Base-by-base conservation (phyloP, 164 flowering plant species). In the Akebia trifoliata region DNA sequence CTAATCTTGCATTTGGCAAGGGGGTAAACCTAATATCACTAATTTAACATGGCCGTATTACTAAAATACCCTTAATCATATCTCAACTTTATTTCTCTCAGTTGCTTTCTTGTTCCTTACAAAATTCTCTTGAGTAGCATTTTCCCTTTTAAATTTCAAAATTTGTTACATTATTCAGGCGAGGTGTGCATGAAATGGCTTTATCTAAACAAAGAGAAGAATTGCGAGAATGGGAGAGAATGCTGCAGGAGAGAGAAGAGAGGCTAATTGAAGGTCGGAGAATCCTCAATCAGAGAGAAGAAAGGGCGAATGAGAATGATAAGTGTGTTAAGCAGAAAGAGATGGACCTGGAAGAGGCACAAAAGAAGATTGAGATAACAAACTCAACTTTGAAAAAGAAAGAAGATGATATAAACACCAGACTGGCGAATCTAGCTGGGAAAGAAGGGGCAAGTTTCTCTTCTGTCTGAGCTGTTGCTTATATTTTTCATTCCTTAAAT, bases 191-290 rank as follows among this genome's bases (percentile, higher is more conserved):
- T 47, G 80, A 78, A 60, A 66, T 76, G 31, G 60, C 72, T 57
- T 68, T 81, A 10, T 61, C 60, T 20, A 81, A 78, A 61, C 84
- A 82, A 30, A 86, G 77, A 66, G 84, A 94, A 74, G 92, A 86
- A 26, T 57, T 90, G 32, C 71, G 57, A 48, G 82, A 78, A 4
- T 88, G 96, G 99, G 97, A 90, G 62, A 81, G 61, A 64, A 85
- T 73, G n/a, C 66, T 94, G 28, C 85, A 80, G 56, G 82, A 79
- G 65, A 68, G 74, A 26, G 97, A 94, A 59, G 80, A 81, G 55
- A 83, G 76, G 55, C 69, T 88, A 28, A 60, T 64, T 64, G 83
- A 83, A 63, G 69, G 75, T 48, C 72, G 83, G 44, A 76, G 81
- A 63, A 64, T 60, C 29, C 69, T 86, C 14, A 76, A 72, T 18